Percentiles rank a stretch among this genome's conserved stretches.
Evolutionary conservation across 768 basidiomycete genomes (phyloP).

Genomic region (Kwoniella bestiolae): DNA sequence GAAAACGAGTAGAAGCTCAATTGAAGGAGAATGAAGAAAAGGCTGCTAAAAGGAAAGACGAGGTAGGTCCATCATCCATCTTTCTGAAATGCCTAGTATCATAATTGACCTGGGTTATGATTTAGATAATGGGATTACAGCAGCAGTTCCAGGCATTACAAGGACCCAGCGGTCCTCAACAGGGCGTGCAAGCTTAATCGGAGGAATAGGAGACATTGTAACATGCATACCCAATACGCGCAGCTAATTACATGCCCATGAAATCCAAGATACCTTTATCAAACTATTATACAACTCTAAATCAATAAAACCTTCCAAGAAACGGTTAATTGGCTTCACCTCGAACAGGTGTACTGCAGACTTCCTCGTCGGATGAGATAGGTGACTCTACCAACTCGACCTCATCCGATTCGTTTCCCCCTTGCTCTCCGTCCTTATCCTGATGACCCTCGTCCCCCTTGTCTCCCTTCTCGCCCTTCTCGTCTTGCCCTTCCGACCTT

Average conservation of each 20-base stretch:
- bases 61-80: slow-evolving; percentile 63
- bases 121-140: slow-evolving; percentile 51
- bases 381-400: slow-evolving; percentile 35
- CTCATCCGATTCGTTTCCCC: too few species aligned
- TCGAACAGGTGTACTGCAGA: slow-evolving; percentile 13
- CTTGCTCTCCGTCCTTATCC: background rate
- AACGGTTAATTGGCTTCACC: background rate
- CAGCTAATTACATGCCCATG: background rate
- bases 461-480: background rate
- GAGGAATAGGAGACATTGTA: background rate
- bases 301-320: background rate
- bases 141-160: slow-evolving; percentile 46
- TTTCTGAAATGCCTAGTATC: too few species aligned
- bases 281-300: slow-evolving; percentile 5
- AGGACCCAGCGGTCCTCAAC: slow-evolving; percentile 18
- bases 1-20: slow-evolving; percentile 79
- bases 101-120: too few species aligned
- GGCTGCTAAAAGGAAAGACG: slow-evolving; percentile 77
- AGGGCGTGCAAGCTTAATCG: slow-evolving; percentile 15
- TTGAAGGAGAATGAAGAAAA: slow-evolving; percentile 77
- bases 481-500: background rate
- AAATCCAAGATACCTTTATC: background rate
- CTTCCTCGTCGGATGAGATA: slow-evolving; percentile 17
- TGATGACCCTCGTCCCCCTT: background rate
- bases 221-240: background rate